phyloP scores from a whole-genome alignment of 495 filamentous ascomycete species.

The Thermothielavioides terrestris region DNA sequence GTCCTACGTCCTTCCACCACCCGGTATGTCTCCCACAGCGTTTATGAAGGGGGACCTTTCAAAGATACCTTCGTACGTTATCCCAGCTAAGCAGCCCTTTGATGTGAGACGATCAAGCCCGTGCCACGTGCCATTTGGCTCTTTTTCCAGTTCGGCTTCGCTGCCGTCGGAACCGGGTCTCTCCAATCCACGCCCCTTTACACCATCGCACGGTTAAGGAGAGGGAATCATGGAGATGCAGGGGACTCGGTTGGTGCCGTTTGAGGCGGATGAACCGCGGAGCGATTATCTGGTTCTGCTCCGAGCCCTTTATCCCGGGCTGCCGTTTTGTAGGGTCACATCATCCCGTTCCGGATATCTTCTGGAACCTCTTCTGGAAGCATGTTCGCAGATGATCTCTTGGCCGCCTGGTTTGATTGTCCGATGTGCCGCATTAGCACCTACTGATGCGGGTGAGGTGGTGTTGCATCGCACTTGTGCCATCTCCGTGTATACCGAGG shows the following conservation, averaged over 20 bases:
- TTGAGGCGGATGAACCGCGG: constrained; percentile 16
- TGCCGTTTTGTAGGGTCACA: constrained; percentile 1
- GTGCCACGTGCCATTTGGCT: constrained; percentile 9
- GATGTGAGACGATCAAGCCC: background rate
- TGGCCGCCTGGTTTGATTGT: constrained; percentile 26
- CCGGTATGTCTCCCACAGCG: too few species aligned
- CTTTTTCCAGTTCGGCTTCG: background rate
- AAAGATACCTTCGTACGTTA: too few species aligned
- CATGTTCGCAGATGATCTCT: constrained; percentile 24
- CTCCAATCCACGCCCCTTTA: constrained; percentile 6
- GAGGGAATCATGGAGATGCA: constrained; percentile 14
- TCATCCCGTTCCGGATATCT: constrained; percentile 15
- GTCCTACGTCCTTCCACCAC: too few species aligned
- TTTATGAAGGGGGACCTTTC: too few species aligned
- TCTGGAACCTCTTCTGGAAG: constrained; percentile 29
- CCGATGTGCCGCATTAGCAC: constrained; percentile 24
- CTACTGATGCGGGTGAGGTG: background rate
- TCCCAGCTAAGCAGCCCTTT: background rate
- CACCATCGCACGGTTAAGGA: constrained; percentile 15
- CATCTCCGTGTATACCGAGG: too few species aligned
- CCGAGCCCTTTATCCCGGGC: constrained; percentile 15
- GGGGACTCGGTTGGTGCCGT: background rate
- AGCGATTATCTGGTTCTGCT: constrained; percentile 13
- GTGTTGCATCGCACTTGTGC: background rate
- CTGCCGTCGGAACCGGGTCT: background rate